Conservation (phyloP, 805 yeast species). For the Saccharomycopsis selenospora region DNA sequence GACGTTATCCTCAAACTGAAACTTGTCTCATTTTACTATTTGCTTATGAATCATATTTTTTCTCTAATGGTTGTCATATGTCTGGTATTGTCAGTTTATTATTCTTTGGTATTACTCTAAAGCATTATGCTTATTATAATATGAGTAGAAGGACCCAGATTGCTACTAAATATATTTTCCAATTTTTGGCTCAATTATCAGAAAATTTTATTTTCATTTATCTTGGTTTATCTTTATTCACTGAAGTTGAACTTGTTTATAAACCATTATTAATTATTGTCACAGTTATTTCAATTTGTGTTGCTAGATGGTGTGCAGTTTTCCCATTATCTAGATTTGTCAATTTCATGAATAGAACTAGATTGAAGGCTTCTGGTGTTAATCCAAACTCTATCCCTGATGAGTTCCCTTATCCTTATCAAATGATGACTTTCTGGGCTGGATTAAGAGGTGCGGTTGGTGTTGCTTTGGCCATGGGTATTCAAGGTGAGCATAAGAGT, state of each 20-base stretch:
- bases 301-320: slow-evolving; percentile 95
- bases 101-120: slow-evolving; percentile 93
- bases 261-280: slow-evolving; percentile 89
- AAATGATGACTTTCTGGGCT: slow-evolving; percentile 99
- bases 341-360: slow-evolving; percentile 67
- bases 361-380: slow-evolving; percentile 28
- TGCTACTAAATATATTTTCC: slow-evolving; percentile 92
- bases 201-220: slow-evolving; percentile 96
- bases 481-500: slow-evolving; percentile 88
- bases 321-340: slow-evolving; percentile 84
- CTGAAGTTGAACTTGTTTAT: slow-evolving; percentile 92
- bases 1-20: slow-evolving; percentile 96
- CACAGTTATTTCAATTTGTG: slow-evolving; percentile 82
- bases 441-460: slow-evolving; percentile 99
- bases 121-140: slow-evolving; percentile 94
- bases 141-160: slow-evolving; percentile 97
- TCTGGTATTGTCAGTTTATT: slow-evolving; percentile 93
- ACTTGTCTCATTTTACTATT: slow-evolving; percentile 83
- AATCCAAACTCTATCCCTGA: slow-evolving; percentile 44
- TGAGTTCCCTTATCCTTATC: slow-evolving; percentile 91
- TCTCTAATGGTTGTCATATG: slow-evolving; percentile 99
- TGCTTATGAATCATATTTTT: slow-evolving; percentile 94
- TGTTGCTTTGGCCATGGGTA: slow-evolving; percentile 95
- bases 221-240: slow-evolving; percentile 86
- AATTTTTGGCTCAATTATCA: slow-evolving; percentile 85